These are phyloP conservation scores for Cajanus cajan DNA, from an alignment of 306 rosid species.

Conservation along the genomic window DNA sequence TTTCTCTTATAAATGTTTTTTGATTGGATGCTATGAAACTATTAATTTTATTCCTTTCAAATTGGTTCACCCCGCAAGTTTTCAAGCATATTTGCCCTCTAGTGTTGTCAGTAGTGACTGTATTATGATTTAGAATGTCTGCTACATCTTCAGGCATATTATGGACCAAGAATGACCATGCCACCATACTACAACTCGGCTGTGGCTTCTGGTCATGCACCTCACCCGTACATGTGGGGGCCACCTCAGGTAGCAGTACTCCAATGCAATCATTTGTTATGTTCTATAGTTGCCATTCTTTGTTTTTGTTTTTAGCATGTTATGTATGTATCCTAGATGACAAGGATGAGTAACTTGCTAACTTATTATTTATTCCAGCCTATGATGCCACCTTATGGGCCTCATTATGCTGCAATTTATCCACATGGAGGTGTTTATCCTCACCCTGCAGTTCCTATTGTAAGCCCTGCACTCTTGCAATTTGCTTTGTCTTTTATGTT, in stretches of 20 bases:
- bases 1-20: background rate
- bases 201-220: conserved; percentile 71
- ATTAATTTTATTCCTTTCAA: background rate
- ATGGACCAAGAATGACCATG: conserved; percentile 83
- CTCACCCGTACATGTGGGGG: conserved; percentile 94
- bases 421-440: conserved; percentile 81
- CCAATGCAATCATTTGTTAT: background rate
- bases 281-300: background rate
- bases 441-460: conserved; percentile 76
- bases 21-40: background rate
- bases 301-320: background rate
- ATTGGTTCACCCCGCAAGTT: background rate
- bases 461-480: conserved; percentile 44
- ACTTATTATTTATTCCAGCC: conserved; percentile 55
- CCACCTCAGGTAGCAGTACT: conserved; percentile 86
- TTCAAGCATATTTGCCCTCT: background rate
- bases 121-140: conserved; percentile 1
- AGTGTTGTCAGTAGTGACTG: background rate
- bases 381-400: conserved; percentile 89
- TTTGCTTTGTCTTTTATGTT: background rate
- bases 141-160: conserved; percentile 67
- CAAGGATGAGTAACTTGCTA: background rate
- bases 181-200: conserved; percentile 86
- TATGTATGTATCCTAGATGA: conserved; percentile 15
- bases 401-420: conserved; percentile 86